Base-by-base conservation (phyloP, 805 yeast genomes). In the Yamadazyma laniorum region DNA sequence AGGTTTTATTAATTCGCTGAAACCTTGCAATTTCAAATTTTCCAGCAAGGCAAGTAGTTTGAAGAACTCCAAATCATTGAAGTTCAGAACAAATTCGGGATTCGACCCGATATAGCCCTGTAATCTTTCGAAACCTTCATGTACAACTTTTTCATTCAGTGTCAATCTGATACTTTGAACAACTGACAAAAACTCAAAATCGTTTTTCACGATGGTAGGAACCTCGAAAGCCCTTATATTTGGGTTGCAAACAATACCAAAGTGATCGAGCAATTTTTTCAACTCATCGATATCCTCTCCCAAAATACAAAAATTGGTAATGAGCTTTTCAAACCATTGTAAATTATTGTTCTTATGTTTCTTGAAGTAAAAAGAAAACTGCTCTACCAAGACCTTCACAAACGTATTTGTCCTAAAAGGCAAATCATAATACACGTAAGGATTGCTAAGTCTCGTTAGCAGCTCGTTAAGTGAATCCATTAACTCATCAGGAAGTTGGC, bases 401-500 rank as follows among this genome's bases (percentile, higher is more conserved):
- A 68, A 64, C 14, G 62, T 48, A 45, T 69, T 61, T 9, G 56
- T 37, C 38, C 48, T 26, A 38, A 62, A 67, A 3, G 67, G 56
- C 14, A 55, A 40, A 53, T 91, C 97, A 37, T 87, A 73, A 50
- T 89, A 91, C 53, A 85, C 88, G 62, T 84, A 93, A 0, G 98
- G 97, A 0, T 88, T 61, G 44, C 77, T 73, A 44, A 82, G 72
- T 45, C 96, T 73, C 1, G 87, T 69, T 21, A 88, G 70, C 0
- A 87, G 65, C 56, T 90, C 93, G 53, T 91, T 96, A 5, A 91
- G 45, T 21, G 87, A 56, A 8, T 63, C 65, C 82, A 87, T 82
- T 2, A 88, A 53, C 26, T 64, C 62, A 1, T 31, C 36, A 1
- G 50, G 50, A 13, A 29, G 21, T 14, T 22, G 29, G 2, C 30